Percentiles rank a stretch among this genome's conserved stretches.
phyloP scores from a whole-genome alignment of 2,329 filamentous ascomycete species.

The Bisporella sp. region DNA sequence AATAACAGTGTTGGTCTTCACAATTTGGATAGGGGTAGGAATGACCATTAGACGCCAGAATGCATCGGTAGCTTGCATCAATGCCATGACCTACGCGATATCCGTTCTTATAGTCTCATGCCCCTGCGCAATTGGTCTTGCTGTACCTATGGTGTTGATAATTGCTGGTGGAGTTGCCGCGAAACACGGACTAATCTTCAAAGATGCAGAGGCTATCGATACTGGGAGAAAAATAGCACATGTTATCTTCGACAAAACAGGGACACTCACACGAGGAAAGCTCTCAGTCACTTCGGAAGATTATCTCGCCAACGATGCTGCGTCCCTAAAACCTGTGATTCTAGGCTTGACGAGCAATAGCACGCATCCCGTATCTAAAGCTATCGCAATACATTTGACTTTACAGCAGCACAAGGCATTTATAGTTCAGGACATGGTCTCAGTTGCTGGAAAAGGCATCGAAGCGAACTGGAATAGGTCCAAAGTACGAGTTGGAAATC shows the following conservation, averaged over 20 bases:
- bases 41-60: conserved; percentile 30
- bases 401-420: conserved; percentile 10
- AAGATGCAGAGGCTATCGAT: conserved; percentile 58
- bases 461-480: conserved; percentile 27
- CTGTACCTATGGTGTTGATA: conserved; percentile 70
- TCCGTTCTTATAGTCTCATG: conserved; percentile 65
- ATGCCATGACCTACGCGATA: conserved; percentile 65
- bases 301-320: conserved; percentile 18
- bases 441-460: conserved; percentile 40
- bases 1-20: conserved; percentile 53
- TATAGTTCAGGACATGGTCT: conserved; percentile 27
- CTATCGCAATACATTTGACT: conserved; percentile 30
- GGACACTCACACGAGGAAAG: conserved; percentile 60
- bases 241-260: conserved; percentile 76
- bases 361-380: conserved; percentile 22
- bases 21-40: conserved; percentile 59
- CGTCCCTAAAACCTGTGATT: conserved; percentile 18
- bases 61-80: conserved; percentile 44
- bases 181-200: conserved; percentile 60
- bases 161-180: conserved; percentile 63
- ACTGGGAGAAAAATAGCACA: conserved; percentile 52
- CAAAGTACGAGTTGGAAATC: conserved; percentile 41
- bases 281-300: conserved; percentile 36
- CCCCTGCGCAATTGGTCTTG: conserved; percentile 67
- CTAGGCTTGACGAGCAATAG: conserved; percentile 28